These are phyloP conservation scores for Rubia peregrina DNA, from an alignment of 305 asterid species.

Conservation along the genomic window DNA sequence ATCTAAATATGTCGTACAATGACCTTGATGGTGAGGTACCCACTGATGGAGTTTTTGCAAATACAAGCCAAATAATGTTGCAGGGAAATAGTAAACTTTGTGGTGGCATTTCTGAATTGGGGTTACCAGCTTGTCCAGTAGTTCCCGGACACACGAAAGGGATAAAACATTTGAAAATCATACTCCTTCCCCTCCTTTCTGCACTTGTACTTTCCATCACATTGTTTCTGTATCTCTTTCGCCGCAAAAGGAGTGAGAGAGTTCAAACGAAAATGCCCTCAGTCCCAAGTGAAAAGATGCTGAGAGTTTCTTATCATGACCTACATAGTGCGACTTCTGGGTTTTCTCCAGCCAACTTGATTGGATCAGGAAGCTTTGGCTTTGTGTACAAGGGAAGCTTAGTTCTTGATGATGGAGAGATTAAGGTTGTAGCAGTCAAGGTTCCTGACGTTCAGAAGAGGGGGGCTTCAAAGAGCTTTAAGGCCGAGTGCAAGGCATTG, in stretches of 20 bases:
- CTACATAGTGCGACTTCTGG: neutral
- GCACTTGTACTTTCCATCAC: too few species aligned
- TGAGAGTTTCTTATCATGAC: neutral
- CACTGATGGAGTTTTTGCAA: neutral
- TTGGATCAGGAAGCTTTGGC: neutral
- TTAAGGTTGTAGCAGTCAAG: neutral
- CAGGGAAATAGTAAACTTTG: neutral
- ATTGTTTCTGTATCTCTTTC: too few species aligned
- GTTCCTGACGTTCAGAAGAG: neutral
- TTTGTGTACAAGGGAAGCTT: neutral
- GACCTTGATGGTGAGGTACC: neutral
- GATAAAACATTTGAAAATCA: neutral
- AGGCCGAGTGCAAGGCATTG: neutral
- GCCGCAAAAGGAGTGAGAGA: too few species aligned
- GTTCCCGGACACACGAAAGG: neutral
- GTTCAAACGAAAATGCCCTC: neutral
- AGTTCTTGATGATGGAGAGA: neutral
- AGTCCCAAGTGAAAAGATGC: neutral
- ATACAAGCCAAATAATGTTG: neutral
- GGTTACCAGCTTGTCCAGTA: neutral
- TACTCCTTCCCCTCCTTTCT: neutral
- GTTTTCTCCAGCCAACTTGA: neutral
- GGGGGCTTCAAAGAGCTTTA: neutral
- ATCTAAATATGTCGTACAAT: neutral
- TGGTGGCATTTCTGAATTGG: neutral